A percentile compares a stretch with the other conserved stretches of the same genome.
These are phyloP conservation scores for Tolypocladium ovalisporum DNA, from an alignment of 2,329 filamentous ascomycete genomes.

Conservation along the genomic window DNA sequence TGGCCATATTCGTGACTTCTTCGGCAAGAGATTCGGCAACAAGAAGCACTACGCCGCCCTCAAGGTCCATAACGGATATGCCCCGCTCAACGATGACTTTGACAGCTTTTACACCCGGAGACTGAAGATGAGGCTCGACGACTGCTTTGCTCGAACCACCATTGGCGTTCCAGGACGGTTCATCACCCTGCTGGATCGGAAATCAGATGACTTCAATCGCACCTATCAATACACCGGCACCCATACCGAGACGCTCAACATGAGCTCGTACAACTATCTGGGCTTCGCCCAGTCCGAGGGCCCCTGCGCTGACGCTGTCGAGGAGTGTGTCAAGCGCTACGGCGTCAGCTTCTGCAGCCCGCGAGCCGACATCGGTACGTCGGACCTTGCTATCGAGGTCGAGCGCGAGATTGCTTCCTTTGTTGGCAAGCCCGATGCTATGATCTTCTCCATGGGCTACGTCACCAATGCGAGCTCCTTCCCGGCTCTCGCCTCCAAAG, in stretches of 20 bases:
- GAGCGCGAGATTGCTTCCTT: constrained; percentile 84
- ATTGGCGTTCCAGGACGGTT: constrained; percentile 90
- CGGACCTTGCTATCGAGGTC: constrained; percentile 78
- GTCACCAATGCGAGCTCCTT: constrained; percentile 92
- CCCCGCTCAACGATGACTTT: constrained; percentile 93
- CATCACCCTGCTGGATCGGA: constrained; percentile 86
- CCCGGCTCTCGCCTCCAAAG: constrained; percentile 84
- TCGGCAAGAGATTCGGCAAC: constrained; percentile 88
- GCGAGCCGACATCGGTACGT: constrained; percentile 73
- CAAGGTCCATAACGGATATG: constrained; percentile 77
- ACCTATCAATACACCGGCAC: constrained; percentile 85
- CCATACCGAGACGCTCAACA: constrained; percentile 87
- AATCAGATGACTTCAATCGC: constrained; percentile 83
- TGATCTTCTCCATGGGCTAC: constrained; percentile 99
- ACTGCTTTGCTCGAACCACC: constrained; percentile 87
- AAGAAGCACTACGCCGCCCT: constrained; percentile 73
- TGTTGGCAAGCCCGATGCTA: constrained; percentile 85
- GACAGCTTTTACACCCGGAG: constrained; percentile 96
- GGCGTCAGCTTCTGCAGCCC: constrained; percentile 76
- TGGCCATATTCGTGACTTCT: constrained; percentile 92
- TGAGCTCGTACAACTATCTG: constrained; percentile 99
- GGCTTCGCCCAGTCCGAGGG: constrained; percentile 97
- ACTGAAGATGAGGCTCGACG: constrained; percentile 88
- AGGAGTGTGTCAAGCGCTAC: constrained; percentile 75
- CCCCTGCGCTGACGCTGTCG: constrained; percentile 86